Base-by-base conservation (phyloP, 257 asterid genomes). In the Solanum paucissectum region DNA sequence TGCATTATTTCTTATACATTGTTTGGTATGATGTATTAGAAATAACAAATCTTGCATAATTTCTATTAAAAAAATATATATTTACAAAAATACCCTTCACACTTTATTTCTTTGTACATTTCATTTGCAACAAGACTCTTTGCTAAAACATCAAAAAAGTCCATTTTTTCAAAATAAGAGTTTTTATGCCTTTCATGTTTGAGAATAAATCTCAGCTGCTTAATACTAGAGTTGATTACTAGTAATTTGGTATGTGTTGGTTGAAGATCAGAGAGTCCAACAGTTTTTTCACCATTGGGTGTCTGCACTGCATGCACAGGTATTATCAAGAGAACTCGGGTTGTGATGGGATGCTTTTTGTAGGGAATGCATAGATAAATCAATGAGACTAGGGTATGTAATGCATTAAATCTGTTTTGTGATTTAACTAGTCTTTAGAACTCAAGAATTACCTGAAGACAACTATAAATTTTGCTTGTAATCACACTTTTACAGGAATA, bases 261-360 rank as follows among this genome's bases (percentile, higher is more conserved):
- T 72, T 69, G 52, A 23, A 77, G 84, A 72, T 38, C 29, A 52
- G 27, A 46, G 34, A 72, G 55, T 72, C 34, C 13, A 36, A 52
- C 79, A 73, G 69, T n/a, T 86, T n/a, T 69, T 32, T 40, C 3
- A 86, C 34, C 88, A 34, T 73, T 68, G 87, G 82, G 16, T 64
- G 66, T 46, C 82, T 68, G 42, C 79, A 27, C 37, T 68, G 20
- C 66, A 85, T 85, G 66, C 38, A 75, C 93, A 91, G 92, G 93
- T 52, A 91, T 92, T 33, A 90, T 92, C 85, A 93, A 89, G 93
- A 93, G 89, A 42, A 90, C 94, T 46, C 87, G 95, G 60, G 89
- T 93, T 29, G 93, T 92, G 32, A 93, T 92, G 95, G 94, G 89
- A 86, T 92, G 95, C 88, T 29, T 93, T 93, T 89, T 93, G 96